A percentile compares a stretch with the other conserved stretches of the same genome.
Evolutionary conservation across 768 basidiomycete genomes (phyloP).

Genomic region (Tephrocybe sp.): DNA sequence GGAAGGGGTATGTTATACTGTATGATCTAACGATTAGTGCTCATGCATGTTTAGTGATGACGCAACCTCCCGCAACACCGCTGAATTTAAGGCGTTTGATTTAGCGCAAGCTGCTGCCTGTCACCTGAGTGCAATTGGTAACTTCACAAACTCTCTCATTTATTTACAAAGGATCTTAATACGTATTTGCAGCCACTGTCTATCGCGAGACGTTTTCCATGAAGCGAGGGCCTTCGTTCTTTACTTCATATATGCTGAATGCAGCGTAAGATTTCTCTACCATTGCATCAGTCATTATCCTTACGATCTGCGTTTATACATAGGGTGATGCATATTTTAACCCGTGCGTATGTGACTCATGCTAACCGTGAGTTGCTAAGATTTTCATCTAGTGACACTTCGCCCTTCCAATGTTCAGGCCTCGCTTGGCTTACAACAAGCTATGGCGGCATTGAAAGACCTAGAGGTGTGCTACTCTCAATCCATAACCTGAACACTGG

Average conservation of each 20-base stretch:
- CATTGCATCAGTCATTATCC: slow-evolving; percentile 3
- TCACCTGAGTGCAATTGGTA: slow-evolving; percentile 66
- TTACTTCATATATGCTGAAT: slow-evolving; percentile 66
- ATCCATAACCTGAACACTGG: slow-evolving; percentile 4
- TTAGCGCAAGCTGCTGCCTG: slow-evolving; percentile 71
- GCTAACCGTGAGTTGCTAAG: slow-evolving; percentile 8
- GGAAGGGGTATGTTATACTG: slow-evolving; percentile 50
- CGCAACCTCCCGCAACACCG: slow-evolving; percentile 42
- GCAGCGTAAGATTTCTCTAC: slow-evolving; percentile 54
- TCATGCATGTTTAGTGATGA: slow-evolving; percentile 33
- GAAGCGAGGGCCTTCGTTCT: slow-evolving; percentile 57
- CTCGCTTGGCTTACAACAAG: slow-evolving; percentile 61
- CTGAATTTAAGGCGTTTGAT: slow-evolving; percentile 69
- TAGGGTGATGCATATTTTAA: slow-evolving; percentile 80
- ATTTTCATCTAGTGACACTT: slow-evolving; percentile 51
- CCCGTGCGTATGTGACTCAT: slow-evolving; percentile 40
- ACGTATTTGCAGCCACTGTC: slow-evolving; percentile 41
- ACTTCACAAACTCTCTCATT: neutral
- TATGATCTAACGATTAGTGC: neutral
- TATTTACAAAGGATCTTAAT: neutral
- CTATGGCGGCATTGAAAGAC: slow-evolving; percentile 58
- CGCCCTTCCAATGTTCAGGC: slow-evolving; percentile 72
- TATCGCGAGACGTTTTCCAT: slow-evolving; percentile 63
- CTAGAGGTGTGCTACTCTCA: slow-evolving; percentile 51
- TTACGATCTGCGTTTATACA: slow-evolving; percentile 11